phyloP scores from a whole-genome alignment of 2,329 filamentous ascomycete species.

The Trichoderma pleuroti region DNA sequence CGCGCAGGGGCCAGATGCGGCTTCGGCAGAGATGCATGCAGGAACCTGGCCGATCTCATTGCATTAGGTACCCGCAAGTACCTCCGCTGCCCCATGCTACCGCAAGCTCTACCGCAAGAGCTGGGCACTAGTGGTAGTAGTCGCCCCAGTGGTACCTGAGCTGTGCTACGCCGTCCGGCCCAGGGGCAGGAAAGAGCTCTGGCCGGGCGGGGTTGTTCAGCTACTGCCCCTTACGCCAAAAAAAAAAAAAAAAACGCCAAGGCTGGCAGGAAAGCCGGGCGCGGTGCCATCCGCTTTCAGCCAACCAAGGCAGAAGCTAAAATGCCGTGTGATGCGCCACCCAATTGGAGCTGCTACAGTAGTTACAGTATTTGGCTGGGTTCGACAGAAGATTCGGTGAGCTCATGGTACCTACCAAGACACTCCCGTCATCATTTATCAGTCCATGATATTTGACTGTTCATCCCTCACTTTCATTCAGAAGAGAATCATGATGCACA shows the following conservation, averaged over 20 bases:
- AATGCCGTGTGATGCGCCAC: background rate
- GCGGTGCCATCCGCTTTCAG: constrained; percentile 20
- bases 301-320: constrained; percentile 8
- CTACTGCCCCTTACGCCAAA: constrained; percentile 3
- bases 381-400: background rate
- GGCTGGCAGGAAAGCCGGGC: constrained; percentile 11
- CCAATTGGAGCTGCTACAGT: background rate
- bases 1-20: constrained; percentile 5
- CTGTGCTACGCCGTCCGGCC: background rate
- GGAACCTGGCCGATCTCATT: constrained; percentile 16
- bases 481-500: background rate
- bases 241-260: no score
- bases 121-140: background rate
- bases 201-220: constrained; percentile 10
- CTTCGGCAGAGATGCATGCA: constrained; percentile 21
- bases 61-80: constrained; percentile 11
- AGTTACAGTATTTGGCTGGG: background rate
- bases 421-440: background rate
- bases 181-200: constrained; percentile 11
- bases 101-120: constrained; percentile 8
- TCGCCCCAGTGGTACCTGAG: background rate
- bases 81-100: background rate
- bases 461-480: background rate
- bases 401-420: background rate
- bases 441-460: background rate